Base-by-base conservation (phyloP, 257 asterid genomes). In the Plantago ovata region DNA sequence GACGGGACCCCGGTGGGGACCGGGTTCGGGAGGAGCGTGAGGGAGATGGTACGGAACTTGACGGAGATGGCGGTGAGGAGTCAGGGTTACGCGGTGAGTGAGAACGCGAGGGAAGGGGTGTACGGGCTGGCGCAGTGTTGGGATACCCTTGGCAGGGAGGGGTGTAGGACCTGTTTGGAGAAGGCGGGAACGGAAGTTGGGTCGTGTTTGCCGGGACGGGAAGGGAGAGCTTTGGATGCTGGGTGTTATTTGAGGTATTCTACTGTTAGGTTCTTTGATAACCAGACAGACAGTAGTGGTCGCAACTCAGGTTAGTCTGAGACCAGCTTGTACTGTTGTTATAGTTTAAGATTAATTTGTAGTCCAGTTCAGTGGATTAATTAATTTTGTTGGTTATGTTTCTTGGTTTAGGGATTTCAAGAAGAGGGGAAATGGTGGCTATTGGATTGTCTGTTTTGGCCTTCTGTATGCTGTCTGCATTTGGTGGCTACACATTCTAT, bases 81-180 rank as follows among this genome's bases (percentile, higher is more conserved):
- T 32, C 73, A 63, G 4, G 77, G 91, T 8, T 72, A 65, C 68
- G 91, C 94, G 15, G 79, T 53, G 65, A 52, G 20, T 65, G 81
- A 74, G 60, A 43, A 55, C 56, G 71, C 70, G 47, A 5, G 56
- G 13, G 19, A 11, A 13, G 94, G 96, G 40, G 89, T 80, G 66
- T 87, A 69, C 69, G 98, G 94, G 42, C 79, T 90, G 84, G 96
- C 94, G 38, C 84, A 86, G 80, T 90, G 98, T 65, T 90, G 98
- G 98, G 69, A 63, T 53, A 86, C 87, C 21, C 60, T 90, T 77
- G 78, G 73, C 43, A 20, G 14, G 38, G 72, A 77, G 6, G 88
- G 93, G 56, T 90, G 98, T 64, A 69, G 79, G 66, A 71, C 62
- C 60, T 90, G 98, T 72, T 81, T 90, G 83, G 82, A 68, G 8